phyloP scores from a whole-genome alignment of 345 rosid species.

The Camelina sativa region DNA sequence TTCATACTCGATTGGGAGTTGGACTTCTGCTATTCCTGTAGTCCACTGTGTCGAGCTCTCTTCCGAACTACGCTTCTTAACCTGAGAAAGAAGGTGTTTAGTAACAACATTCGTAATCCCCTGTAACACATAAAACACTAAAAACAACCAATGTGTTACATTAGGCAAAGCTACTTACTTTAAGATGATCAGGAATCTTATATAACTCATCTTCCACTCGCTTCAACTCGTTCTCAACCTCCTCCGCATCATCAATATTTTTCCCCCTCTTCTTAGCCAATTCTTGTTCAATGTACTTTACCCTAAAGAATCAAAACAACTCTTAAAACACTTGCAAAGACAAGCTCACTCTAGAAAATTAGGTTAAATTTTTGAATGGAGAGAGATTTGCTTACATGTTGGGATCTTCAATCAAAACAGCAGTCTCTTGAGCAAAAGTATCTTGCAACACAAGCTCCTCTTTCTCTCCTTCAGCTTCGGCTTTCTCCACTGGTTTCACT shows the following conservation, averaged over 20 bases:
- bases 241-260: conserved; percentile 51
- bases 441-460: conserved; percentile 97
- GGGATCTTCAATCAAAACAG: conserved; percentile 93
- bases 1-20: conserved; percentile 90
- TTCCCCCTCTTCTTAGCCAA: conserved; percentile 86
- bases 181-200: conserved; percentile 94
- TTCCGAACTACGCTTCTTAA: conserved; percentile 82
- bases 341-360: conserved; percentile 17
- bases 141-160: neutral
- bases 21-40: conserved; percentile 97
- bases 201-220: conserved; percentile 89
- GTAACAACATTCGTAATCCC: neutral
- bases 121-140: neutral
- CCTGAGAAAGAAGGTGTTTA: conserved; percentile 49
- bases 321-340: neutral
- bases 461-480: conserved; percentile 87
- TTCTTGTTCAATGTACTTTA: conserved; percentile 88
- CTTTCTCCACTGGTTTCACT: conserved; percentile 58
- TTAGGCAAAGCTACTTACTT: conserved; percentile 49
- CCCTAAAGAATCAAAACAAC: conserved; percentile 49
- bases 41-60: conserved; percentile 99
- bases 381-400: conserved; percentile 59
- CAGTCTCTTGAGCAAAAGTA: conserved; percentile 98
- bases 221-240: conserved; percentile 73
- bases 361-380: neutral